These are phyloP conservation scores for Prosopis cineraria DNA, from an alignment of 306 rosid genomes.

Conservation along the genomic window DNA sequence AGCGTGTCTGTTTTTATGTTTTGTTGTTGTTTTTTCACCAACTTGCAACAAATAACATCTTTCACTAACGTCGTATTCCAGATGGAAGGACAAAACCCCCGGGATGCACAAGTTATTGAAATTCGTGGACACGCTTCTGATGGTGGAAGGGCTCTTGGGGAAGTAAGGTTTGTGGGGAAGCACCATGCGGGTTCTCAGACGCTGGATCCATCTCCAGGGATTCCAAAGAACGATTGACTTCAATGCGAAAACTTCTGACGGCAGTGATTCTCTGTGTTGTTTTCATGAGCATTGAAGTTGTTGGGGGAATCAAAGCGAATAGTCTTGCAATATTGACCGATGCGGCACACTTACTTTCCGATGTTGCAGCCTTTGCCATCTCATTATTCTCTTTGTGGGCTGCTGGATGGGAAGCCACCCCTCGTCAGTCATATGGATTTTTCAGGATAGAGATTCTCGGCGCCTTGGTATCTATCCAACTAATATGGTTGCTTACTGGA, in stretches of 20 bases:
- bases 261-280: constrained; percentile 70
- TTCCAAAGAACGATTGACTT: constrained; percentile 63
- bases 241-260: constrained; percentile 68
- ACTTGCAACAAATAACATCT: constrained; percentile 19
- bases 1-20: not conserved
- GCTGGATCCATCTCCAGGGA: constrained; percentile 59
- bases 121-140: constrained; percentile 44
- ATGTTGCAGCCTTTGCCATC: constrained; percentile 81
- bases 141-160: constrained; percentile 35
- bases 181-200: constrained; percentile 72
- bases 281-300: constrained; percentile 70
- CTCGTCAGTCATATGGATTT: constrained; percentile 83
- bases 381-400: constrained; percentile 82
- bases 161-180: constrained; percentile 73
- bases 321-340: constrained; percentile 82
- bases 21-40: constrained; percentile 11
- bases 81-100: constrained; percentile 58
- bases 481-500: constrained; percentile 82
- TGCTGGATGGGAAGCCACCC: constrained; percentile 82
- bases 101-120: constrained; percentile 52
- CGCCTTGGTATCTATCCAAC: constrained; percentile 74
- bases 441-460: constrained; percentile 82
- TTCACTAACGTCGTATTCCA: constrained; percentile 34
- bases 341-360: constrained; percentile 85
- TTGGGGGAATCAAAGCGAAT: constrained; percentile 81